Conservation (phyloP, 345 rosid genomes). For the Euphorbia pulcherrima region DNA sequence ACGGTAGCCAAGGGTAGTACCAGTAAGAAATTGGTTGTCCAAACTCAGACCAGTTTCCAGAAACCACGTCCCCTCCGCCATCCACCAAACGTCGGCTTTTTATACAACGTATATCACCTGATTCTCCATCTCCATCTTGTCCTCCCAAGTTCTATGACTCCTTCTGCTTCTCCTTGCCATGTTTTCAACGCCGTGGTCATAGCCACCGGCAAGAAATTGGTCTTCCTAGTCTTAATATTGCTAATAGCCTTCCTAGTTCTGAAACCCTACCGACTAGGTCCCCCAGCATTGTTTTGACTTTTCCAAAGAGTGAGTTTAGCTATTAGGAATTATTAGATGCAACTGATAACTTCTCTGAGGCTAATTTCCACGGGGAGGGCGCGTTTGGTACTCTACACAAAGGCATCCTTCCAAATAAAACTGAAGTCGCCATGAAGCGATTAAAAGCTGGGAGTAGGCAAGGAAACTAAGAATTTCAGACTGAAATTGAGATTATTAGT, state of each 20-base stretch:
- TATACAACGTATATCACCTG: too few species aligned
- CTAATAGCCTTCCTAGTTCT: slow-evolving; percentile 51
- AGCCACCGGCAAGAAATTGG: too few species aligned
- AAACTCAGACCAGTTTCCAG: background rate
- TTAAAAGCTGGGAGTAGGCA: slow-evolving; percentile 30
- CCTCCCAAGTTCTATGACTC: too few species aligned
- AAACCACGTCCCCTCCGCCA: too few species aligned
- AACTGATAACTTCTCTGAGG: slow-evolving; percentile 25
- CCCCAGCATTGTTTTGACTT: slow-evolving; percentile 46
- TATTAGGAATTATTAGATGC: slow-evolving; percentile 26
- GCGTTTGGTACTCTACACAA: slow-evolving; percentile 28
- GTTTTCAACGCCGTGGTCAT: too few species aligned
- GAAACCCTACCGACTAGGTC: slow-evolving; percentile 52
- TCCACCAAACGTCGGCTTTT: too few species aligned
- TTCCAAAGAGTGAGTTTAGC: slow-evolving; percentile 50
- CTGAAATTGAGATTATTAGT: slow-evolving; percentile 29
- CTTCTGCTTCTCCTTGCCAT: too few species aligned
- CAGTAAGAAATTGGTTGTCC: background rate
- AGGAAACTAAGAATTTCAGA: slow-evolving; percentile 27
- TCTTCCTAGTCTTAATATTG: too few species aligned
- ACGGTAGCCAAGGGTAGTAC: too few species aligned
- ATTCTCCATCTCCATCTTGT: too few species aligned
- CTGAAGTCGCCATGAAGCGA: too few species aligned
- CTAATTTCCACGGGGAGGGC: slow-evolving; percentile 29
- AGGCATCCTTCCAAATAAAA: slow-evolving; percentile 28